These are phyloP conservation scores for Artemisia annua DNA, from an alignment of 129 eudicot genomes.

Conservation along the genomic window DNA sequence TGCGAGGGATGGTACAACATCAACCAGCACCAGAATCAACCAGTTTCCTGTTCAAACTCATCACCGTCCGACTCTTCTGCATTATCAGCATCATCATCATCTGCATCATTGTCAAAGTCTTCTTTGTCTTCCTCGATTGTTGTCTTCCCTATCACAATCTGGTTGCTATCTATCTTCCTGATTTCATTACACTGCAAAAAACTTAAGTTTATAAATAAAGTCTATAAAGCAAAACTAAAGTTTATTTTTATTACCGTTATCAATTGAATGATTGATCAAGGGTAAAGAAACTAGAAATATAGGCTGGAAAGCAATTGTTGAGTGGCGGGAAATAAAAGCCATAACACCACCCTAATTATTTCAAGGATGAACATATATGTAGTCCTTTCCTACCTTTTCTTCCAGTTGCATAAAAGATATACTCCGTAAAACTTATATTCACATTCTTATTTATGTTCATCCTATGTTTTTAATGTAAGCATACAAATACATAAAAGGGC, in stretches of 20 bases:
- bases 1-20: background rate
- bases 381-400: background rate
- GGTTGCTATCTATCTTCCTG: conserved; percentile 69
- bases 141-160: conserved; percentile 63
- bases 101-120: conserved; percentile 61
- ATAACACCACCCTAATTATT: background rate
- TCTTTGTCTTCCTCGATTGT: conserved; percentile 75
- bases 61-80: conserved; percentile 96
- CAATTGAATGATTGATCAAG: background rate
- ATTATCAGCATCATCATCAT: conserved; percentile 55
- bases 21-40: conserved; percentile 28
- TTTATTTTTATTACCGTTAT: too few species aligned
- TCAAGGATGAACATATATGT: background rate
- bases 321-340: conserved; percentile 15
- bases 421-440: background rate
- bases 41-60: conserved; percentile 92
- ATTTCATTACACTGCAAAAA: conserved; percentile 68
- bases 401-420: background rate
- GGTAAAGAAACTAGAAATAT: background rate
- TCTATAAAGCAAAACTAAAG: too few species aligned
- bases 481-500: background rate
- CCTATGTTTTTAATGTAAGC: background rate
- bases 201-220: too few species aligned
- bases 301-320: conserved; percentile 10
- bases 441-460: too few species aligned